Evolutionary conservation across 139 green algal genomes (phyloP).

Genomic region (Coelastrella sp.): DNA sequence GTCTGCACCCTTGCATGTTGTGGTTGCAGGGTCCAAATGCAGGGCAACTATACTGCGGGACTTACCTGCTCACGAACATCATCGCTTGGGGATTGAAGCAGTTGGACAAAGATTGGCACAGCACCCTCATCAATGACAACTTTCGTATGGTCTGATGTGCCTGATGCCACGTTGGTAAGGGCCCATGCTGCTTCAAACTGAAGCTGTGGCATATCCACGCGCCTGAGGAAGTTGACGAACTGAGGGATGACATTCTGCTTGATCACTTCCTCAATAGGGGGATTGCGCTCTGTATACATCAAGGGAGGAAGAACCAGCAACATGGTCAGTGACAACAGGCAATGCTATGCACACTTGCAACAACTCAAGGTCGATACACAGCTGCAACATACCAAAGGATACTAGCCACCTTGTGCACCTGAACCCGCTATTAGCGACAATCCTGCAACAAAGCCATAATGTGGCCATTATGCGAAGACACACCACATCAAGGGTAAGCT

Average conservation of each 20-base stretch:
- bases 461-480: no score
- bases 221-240: slow-evolving; percentile 97
- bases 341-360: not conserved
- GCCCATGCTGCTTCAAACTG: slow-evolving; percentile 95
- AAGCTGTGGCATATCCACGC: slow-evolving; percentile 86
- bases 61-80: slow-evolving; percentile 96
- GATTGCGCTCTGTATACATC: slow-evolving; percentile 88
- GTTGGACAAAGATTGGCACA: slow-evolving; percentile 98
- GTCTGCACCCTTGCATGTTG: no score
- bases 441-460: no score
- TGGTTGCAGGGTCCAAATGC: not conserved
- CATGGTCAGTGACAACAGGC: not conserved
- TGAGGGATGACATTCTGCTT: slow-evolving; percentile 93
- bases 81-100: slow-evolving; percentile 91
- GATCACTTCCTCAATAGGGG: slow-evolving; percentile 99
- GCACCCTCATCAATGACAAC: slow-evolving; percentile 97
- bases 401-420: no score
- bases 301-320: not conserved
- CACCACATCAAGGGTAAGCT: no score
- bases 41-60: not conserved
- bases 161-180: slow-evolving; percentile 98
- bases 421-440: no score
- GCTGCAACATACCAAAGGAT: no score
- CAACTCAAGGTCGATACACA: not conserved
- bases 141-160: slow-evolving; percentile 96